Conservation (phyloP, 163 green algal genomes). For the Chlorella variabilis region DNA sequence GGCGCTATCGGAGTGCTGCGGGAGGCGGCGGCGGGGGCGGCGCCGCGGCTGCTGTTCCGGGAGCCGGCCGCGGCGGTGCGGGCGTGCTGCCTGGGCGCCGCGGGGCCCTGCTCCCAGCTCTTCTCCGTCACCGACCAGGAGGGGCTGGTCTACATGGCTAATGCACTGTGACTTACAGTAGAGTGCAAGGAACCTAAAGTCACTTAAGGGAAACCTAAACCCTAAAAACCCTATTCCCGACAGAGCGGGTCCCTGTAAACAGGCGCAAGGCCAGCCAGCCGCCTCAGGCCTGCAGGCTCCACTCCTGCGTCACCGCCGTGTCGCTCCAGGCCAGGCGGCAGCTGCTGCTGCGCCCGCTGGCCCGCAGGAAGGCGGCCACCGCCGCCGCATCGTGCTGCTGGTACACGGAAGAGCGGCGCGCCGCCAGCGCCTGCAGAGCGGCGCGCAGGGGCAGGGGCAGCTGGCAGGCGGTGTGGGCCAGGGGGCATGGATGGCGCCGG, state of each 20-base stretch:
- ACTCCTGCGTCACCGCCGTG: constrained; percentile 51
- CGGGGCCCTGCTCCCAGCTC: constrained; percentile 21
- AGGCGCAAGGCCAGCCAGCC: too few species aligned
- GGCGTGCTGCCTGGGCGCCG: constrained; percentile 9
- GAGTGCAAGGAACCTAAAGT: too few species aligned
- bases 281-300: too few species aligned
- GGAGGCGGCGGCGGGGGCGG: background rate
- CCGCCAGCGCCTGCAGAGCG: constrained; percentile 42
- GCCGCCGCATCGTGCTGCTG: constrained; percentile 65
- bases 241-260: too few species aligned
- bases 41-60: constrained; percentile 13
- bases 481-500: too few species aligned
- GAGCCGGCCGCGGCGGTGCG: constrained; percentile 25
- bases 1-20: constrained; percentile 24
- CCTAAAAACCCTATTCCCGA: too few species aligned
- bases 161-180: constrained; percentile 28
- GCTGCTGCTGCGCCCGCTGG: constrained; percentile 40
- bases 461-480: background rate
- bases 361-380: constrained; percentile 64
- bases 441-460: background rate
- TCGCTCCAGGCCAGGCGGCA: constrained; percentile 42
- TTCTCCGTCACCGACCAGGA: constrained; percentile 28
- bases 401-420: constrained; percentile 50
- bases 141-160: constrained; percentile 30
- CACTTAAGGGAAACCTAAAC: too few species aligned